A percentile compares a stretch with the other conserved stretches of the same genome.
Evolutionary conservation across 2,329 filamentous ascomycete genomes (phyloP).

Genomic region (Tolypocladium amazonense): DNA sequence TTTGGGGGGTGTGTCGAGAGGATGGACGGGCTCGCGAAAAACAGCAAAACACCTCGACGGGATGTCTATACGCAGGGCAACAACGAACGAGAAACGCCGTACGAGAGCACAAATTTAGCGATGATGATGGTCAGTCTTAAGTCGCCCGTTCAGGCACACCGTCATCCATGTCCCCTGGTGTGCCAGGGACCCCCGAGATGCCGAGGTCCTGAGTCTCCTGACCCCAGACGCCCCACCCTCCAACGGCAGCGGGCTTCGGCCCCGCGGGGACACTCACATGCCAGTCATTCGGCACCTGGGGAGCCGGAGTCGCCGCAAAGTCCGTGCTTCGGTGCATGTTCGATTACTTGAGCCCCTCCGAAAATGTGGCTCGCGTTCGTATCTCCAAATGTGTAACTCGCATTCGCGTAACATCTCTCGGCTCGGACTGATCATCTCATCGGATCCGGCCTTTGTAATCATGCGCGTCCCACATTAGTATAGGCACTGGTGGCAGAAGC

Average conservation of each 20-base stretch:
- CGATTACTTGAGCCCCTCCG: too few species aligned
- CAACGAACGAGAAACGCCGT: not conserved
- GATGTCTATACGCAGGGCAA: not conserved
- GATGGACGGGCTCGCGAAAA: not conserved
- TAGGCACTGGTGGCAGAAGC: not conserved
- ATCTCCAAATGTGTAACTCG: too few species aligned
- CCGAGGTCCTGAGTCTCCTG: not conserved
- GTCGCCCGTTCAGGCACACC: not conserved
- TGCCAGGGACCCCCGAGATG: not conserved
- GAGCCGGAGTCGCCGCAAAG: not conserved
- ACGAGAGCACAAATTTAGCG: not conserved
- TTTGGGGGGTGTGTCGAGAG: not conserved
- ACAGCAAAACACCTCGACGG: not conserved
- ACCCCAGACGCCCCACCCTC: not conserved
- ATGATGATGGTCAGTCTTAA: not conserved
- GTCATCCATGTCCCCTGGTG: not conserved
- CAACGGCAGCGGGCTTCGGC: not conserved
- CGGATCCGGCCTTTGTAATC: not conserved
- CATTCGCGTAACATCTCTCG: not conserved
- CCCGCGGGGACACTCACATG: not conserved
- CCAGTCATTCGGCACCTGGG: not conserved
- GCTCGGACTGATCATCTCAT: not conserved
- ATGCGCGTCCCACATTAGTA: not conserved
- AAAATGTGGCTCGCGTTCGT: not conserved
- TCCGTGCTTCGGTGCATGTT: not conserved